phyloP scores from a whole-genome alignment of 2,329 filamentous ascomycete species.

The Arachnomyces sp. region DNA sequence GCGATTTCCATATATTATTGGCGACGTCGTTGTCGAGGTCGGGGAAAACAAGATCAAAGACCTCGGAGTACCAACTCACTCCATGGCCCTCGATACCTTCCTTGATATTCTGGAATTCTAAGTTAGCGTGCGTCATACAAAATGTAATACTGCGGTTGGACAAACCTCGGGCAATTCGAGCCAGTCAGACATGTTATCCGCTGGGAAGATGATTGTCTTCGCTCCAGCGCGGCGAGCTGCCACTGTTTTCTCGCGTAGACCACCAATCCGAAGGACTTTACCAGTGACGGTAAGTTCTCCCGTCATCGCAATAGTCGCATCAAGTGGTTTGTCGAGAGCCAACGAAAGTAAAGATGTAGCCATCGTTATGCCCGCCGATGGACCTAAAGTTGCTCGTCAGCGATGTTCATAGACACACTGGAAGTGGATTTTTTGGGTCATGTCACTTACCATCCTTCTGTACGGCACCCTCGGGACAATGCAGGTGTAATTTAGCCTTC shows the following conservation, averaged over 20 bases:
- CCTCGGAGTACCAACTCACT: slow-evolving; percentile 87
- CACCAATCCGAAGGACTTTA: slow-evolving; percentile 91
- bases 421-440: slow-evolving; percentile 3
- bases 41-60: slow-evolving; percentile 87
- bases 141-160: slow-evolving; percentile 15
- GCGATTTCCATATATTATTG: slow-evolving; percentile 63
- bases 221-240: slow-evolving; percentile 87
- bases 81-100: slow-evolving; percentile 86
- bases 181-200: slow-evolving; percentile 96
- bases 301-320: slow-evolving; percentile 92
- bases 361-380: slow-evolving; percentile 95
- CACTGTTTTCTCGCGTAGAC: slow-evolving; percentile 92
- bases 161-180: slow-evolving; percentile 90
- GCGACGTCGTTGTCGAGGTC: slow-evolving; percentile 65
- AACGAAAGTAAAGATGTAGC: slow-evolving; percentile 84
- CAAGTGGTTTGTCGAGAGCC: slow-evolving; percentile 67
- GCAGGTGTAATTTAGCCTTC: slow-evolving; percentile 87
- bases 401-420: slow-evolving; percentile 2
- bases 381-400: slow-evolving; percentile 38
- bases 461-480: slow-evolving; percentile 93
- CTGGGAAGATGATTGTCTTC: slow-evolving; percentile 88
- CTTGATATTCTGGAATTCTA: slow-evolving; percentile 87
- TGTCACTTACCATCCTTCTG: slow-evolving; percentile 67
- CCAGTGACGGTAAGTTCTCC: slow-evolving; percentile 94
- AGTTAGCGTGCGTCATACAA: slow-evolving; percentile 46